A percentile compares a stretch with the other conserved stretches of the same genome.
phyloP scores from a whole-genome alignment of 1,284 basidiomycete genomes.

The Pyrrhoderma noxium region DNA sequence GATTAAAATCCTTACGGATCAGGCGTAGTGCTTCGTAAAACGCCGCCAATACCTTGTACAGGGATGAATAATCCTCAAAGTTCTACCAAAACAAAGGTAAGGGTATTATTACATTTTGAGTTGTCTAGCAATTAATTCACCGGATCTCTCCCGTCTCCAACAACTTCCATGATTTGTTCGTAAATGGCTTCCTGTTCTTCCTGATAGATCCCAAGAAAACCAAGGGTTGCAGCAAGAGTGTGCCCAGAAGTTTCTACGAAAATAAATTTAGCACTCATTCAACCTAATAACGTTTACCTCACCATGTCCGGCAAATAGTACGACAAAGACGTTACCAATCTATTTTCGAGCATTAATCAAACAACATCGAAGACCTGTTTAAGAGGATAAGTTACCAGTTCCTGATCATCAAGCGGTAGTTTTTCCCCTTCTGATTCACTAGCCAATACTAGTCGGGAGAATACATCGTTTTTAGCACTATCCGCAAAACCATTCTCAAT shows the following conservation, averaged over 20 bases:
- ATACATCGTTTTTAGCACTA: conserved; percentile 31
- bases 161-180: conserved; percentile 36
- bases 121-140: conserved; percentile 24
- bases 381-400: conserved; percentile 34
- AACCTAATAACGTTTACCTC: conserved; percentile 10
- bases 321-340: conserved; percentile 47
- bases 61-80: conserved; percentile 35
- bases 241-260: conserved; percentile 43
- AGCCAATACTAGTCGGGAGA: conserved; percentile 42
- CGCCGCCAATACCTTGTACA: conserved; percentile 38
- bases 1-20: conserved; percentile 34
- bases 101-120: background rate
- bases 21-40: conserved; percentile 41
- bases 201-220: conserved; percentile 35
- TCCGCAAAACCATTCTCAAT: conserved; percentile 12
- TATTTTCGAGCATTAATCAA: conserved; percentile 20
- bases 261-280: background rate
- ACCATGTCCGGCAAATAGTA: conserved; percentile 54
- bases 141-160: conserved; percentile 35
- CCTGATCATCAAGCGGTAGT: conserved; percentile 36
- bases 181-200: conserved; percentile 42
- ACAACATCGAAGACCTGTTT: background rate
- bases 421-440: conserved; percentile 42
- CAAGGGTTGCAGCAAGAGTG: conserved; percentile 40
- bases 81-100: conserved; percentile 25